Evolutionary conservation across 768 basidiomycete genomes (phyloP).

Genomic region (Calocera viscosa): DNA sequence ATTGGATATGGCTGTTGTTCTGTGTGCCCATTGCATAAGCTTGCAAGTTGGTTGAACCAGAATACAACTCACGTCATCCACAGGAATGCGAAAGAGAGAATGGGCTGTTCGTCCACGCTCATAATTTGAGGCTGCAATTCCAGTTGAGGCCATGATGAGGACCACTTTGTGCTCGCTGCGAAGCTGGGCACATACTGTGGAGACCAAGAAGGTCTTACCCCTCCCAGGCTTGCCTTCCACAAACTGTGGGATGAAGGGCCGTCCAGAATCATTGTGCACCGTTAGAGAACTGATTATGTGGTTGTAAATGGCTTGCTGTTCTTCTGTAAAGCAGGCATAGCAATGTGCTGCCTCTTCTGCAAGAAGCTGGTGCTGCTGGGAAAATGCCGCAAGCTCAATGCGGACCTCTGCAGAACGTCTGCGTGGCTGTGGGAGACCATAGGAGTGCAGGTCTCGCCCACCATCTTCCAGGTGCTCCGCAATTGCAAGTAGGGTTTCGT

Average conservation of each 20-base stretch:
- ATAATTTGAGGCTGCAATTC: constrained; percentile 33
- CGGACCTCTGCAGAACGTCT: constrained; percentile 23
- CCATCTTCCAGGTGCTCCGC: constrained; percentile 20
- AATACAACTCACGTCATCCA: constrained; percentile 28
- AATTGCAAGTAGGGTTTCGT: constrained; percentile 22
- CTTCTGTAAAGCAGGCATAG: constrained; percentile 18
- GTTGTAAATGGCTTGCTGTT: constrained; percentile 22
- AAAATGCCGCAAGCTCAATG: constrained; percentile 23
- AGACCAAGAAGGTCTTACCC: constrained; percentile 32
- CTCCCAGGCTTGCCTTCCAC: constrained; percentile 33
- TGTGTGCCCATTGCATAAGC: constrained; percentile 6
- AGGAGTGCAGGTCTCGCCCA: constrained; percentile 22
- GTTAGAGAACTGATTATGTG: too few relatives aligned
- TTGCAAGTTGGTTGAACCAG: neutral
- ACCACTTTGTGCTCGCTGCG: constrained; percentile 25
- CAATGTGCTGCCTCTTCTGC: constrained; percentile 12
- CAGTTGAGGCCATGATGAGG: constrained; percentile 30
- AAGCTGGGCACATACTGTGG: constrained; percentile 27
- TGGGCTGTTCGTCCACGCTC: constrained; percentile 31
- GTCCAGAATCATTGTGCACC: too few relatives aligned
- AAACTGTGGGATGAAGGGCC: constrained; percentile 24
- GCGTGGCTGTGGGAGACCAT: constrained; percentile 25
- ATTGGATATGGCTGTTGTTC: constrained; percentile 25
- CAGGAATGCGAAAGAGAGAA: constrained; percentile 30
- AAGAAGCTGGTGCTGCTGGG: constrained; percentile 11